Percentiles rank a stretch among this genome's conserved stretches.
Evolutionary conservation across 371 early-diverging fungal genomes (phyloP).

Genomic region (Umbelopsis sp.): DNA sequence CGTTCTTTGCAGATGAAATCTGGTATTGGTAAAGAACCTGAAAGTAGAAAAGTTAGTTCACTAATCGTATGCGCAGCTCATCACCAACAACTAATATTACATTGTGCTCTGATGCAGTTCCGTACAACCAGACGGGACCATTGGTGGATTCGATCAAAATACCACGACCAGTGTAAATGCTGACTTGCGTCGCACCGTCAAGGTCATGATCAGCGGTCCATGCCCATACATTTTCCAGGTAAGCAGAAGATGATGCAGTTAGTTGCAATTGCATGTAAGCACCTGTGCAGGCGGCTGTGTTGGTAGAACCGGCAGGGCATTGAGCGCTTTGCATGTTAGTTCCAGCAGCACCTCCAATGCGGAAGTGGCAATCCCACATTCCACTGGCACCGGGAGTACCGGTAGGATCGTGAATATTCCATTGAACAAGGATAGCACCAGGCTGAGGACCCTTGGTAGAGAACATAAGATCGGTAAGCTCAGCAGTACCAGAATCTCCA

Average conservation of each 20-base stretch:
- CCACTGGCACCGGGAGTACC: constrained; percentile 20
- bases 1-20: constrained; percentile 22
- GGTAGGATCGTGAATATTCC: constrained; percentile 23
- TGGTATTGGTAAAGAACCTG: constrained; percentile 19
- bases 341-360: constrained; percentile 28
- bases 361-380: constrained; percentile 28
- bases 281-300: constrained; percentile 19
- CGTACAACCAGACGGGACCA: constrained; percentile 28
- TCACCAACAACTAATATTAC: background rate
- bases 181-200: constrained; percentile 23
- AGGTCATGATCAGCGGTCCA: constrained; percentile 40
- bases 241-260: constrained; percentile 25
- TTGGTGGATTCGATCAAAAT: constrained; percentile 24
- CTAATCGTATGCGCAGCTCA: too few species aligned
- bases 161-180: constrained; percentile 33
- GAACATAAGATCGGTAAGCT: constrained; percentile 30
- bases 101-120: constrained; percentile 22
- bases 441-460: constrained; percentile 23
- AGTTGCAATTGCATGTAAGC: constrained; percentile 24
- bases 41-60: too few species aligned
- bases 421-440: constrained; percentile 32
- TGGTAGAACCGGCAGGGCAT: constrained; percentile 6
- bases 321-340: constrained; percentile 23
- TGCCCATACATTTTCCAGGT: constrained; percentile 33
- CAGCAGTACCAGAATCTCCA: constrained; percentile 31